Evolutionary conservation across 2,329 filamentous ascomycete genomes (phyloP).

Genomic region (Cladosporium austrohemisphaericum): DNA sequence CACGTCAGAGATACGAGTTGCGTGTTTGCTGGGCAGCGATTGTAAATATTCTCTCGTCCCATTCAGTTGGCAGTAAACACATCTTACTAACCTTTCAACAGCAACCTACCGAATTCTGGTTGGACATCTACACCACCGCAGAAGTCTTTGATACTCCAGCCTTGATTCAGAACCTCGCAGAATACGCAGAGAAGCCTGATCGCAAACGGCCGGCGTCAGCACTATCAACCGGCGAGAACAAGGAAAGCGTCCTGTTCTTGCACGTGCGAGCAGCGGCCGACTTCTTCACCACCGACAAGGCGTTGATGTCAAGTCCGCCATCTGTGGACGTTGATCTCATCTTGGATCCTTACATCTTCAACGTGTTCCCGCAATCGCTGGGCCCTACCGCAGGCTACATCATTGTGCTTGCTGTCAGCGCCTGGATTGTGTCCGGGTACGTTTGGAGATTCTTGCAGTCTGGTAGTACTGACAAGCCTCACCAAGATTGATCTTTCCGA

Average conservation of each 20-base stretch:
- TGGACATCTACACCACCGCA: constrained; percentile 62
- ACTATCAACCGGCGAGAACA: constrained; percentile 1
- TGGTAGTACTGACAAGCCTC: constrained; percentile 20
- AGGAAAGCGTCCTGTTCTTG: constrained; percentile 56
- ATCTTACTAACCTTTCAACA: constrained; percentile 37
- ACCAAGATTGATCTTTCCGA: constrained; percentile 22
- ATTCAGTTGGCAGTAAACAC: not conserved
- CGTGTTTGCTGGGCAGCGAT: constrained; percentile 91
- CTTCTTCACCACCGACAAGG: constrained; percentile 72
- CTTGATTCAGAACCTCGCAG: constrained; percentile 29
- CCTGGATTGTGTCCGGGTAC: constrained; percentile 49
- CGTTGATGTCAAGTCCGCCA: constrained; percentile 70
- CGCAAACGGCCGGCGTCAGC: constrained; percentile 1
- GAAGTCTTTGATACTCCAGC: constrained; percentile 50
- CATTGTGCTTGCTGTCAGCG: constrained; percentile 53
- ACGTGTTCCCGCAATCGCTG: constrained; percentile 75
- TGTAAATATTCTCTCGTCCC: constrained; percentile 53
- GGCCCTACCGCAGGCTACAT: constrained; percentile 69
- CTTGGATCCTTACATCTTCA: constrained; percentile 79
- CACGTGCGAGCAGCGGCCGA: constrained; percentile 74
- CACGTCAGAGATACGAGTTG: constrained; percentile 79
- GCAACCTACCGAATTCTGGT: constrained; percentile 80
- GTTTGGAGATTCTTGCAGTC: constrained; percentile 36
- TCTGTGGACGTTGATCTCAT: constrained; percentile 75
- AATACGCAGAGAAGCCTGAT: constrained; percentile 24